phyloP scores from a whole-genome alignment of 805 yeast genomes.

The Sugiyamaella floridensis region DNA sequence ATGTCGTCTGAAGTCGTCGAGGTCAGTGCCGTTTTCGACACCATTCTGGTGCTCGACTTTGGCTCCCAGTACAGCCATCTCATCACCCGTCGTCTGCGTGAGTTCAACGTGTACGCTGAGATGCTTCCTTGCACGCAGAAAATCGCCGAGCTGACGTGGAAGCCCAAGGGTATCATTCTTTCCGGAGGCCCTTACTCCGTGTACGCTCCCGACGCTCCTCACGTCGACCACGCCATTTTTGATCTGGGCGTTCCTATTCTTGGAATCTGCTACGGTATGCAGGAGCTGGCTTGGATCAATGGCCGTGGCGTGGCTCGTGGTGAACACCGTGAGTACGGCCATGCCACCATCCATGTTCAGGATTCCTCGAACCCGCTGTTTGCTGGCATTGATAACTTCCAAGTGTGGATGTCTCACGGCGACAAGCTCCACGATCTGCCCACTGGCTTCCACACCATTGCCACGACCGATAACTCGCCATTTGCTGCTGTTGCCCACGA shows the following conservation, averaged over 20 bases:
- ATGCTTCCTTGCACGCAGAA: conserved; percentile 99
- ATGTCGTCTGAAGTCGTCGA: conserved; percentile 32
- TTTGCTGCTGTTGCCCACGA: conserved; percentile 85
- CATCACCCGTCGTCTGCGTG: conserved; percentile 95
- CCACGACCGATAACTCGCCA: conserved; percentile 91
- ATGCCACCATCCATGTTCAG: conserved; percentile 76
- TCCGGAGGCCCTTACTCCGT: conserved; percentile 99
- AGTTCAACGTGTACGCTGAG: conserved; percentile 96
- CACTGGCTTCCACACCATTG: conserved; percentile 79
- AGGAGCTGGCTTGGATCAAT: conserved; percentile 96
- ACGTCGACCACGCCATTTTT: conserved; percentile 91
- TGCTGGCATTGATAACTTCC: conserved; percentile 84
- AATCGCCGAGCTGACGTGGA: conserved; percentile 85
- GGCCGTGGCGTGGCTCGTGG: conserved; percentile 92
- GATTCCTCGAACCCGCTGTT: conserved; percentile 66
- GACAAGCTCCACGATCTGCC: conserved; percentile 92
- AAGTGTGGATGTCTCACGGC: conserved; percentile 99
- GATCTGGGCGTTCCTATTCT: conserved; percentile 86
- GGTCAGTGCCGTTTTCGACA: conserved; percentile 88
- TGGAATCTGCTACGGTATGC: conserved; percentile 99
- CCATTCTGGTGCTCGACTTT: conserved; percentile 93
- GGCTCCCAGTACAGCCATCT: conserved; percentile 98
- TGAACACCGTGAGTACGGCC: conserved; percentile 97
- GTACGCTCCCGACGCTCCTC: conserved; percentile 92
- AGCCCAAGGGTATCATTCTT: conserved; percentile 90